phyloP scores from a whole-genome alignment of 1,284 basidiomycete species.

The Cerrena zonata region DNA sequence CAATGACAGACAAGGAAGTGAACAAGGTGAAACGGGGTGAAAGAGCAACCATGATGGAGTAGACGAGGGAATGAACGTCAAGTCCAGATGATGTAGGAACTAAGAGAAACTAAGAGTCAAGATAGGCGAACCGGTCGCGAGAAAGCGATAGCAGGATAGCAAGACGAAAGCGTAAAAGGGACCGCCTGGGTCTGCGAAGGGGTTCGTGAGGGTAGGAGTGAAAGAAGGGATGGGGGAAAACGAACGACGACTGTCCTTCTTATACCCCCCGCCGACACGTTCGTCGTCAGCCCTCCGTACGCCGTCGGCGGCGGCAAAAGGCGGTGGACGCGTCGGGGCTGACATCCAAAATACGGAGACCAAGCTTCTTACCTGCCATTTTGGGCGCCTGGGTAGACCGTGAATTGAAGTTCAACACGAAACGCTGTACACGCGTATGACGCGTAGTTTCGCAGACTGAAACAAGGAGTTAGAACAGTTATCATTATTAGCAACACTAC shows the following conservation, averaged over 20 bases:
- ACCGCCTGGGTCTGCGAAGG: constrained; percentile 27
- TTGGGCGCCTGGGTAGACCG: neutral
- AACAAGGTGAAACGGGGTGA: constrained; percentile 42
- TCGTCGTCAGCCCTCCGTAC: constrained; percentile 1
- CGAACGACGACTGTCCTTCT: constrained; percentile 10
- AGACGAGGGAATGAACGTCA: constrained; percentile 1
- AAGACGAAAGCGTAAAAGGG: constrained; percentile 22
- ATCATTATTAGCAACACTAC: too few relatives aligned
- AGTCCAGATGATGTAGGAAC: constrained; percentile 6
- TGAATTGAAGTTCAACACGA: too few relatives aligned
- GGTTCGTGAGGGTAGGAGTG: constrained; percentile 15
- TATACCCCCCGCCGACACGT: constrained; percentile 12
- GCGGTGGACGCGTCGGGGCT: neutral
- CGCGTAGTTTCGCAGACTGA: too few relatives aligned
- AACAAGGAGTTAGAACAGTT: too few relatives aligned
- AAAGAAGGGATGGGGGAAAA: constrained; percentile 16
- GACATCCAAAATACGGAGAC: neutral
- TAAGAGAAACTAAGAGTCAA: constrained; percentile 11
- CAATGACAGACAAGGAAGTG: constrained; percentile 37
- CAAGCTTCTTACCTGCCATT: neutral
- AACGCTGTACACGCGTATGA: too few relatives aligned
- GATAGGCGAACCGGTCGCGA: constrained; percentile 21
- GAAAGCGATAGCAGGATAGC: constrained; percentile 21
- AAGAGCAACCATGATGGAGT: constrained; percentile 41
- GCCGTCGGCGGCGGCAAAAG: neutral